phyloP scores from a whole-genome alignment of 345 rosid genomes.

The Moricandia arvensis region DNA sequence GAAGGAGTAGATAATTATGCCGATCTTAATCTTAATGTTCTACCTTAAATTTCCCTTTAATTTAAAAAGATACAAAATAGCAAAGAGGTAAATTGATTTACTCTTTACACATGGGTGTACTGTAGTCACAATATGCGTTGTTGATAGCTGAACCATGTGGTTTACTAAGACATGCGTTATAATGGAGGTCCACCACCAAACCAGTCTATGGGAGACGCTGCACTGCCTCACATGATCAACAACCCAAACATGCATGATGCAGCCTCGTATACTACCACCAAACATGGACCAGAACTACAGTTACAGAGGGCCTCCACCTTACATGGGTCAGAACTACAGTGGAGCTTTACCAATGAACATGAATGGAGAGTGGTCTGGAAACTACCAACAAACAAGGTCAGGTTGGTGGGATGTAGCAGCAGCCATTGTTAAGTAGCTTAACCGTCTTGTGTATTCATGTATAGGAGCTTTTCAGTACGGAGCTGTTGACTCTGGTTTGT shows the following conservation, averaged over 20 bases:
- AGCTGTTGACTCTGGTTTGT: background rate
- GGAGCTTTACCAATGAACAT: constrained; percentile 9
- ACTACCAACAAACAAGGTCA: constrained; percentile 31
- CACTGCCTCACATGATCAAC: too few relatives aligned
- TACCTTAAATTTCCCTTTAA: background rate
- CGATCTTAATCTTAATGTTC: background rate
- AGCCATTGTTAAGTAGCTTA: constrained; percentile 19
- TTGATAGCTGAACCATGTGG: too few relatives aligned
- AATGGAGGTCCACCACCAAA: too few relatives aligned
- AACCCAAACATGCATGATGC: too few relatives aligned
- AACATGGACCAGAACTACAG: background rate
- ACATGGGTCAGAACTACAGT: too few relatives aligned
- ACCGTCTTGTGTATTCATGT: constrained; percentile 8
- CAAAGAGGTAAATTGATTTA: too few relatives aligned
- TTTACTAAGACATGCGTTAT: too few relatives aligned
- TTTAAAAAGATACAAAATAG: background rate
- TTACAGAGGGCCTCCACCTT: background rate
- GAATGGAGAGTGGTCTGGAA: constrained; percentile 16
- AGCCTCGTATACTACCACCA: background rate
- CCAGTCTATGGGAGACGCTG: too few relatives aligned
- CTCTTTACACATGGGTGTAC: too few relatives aligned
- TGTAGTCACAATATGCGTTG: too few relatives aligned
- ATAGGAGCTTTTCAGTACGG: background rate
- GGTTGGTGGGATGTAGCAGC: constrained; percentile 33
- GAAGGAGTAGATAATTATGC: too few relatives aligned